Base-by-base conservation (phyloP, 1,139 yeast genomes). In the Waltiozyma sp. region DNA sequence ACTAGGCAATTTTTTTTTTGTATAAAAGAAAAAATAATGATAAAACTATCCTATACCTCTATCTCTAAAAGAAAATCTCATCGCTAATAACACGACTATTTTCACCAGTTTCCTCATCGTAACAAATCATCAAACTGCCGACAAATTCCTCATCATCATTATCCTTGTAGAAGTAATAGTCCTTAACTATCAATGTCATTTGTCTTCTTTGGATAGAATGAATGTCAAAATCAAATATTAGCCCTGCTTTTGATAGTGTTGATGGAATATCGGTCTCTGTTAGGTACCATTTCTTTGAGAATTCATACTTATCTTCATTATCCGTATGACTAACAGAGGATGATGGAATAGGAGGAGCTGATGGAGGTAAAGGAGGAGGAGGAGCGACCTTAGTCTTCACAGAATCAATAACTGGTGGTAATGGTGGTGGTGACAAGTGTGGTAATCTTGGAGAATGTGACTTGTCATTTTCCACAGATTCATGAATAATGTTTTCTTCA, bases 251-350 rank as follows among this genome's bases (percentile, higher is more conserved):
- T 5, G 23, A 21, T 4, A 21, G 23, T 26, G 5, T 26, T 26
- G 38, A 46, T 33, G 53, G 53, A 16, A 49, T 26, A 18, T 46
- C 37, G 37, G 53, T 49, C 11, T 48, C 43, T 24, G 23, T 33
- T n/a, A 26, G 31, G n/a, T 26, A 26, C 31, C 31, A 26, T 26
- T 10, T 26, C 4, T 10, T 26, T 4, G 31, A 26, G 6, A 26
- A 10, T 26, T 26, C 31, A 14, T 26, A 26, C 31, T 26, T 10
- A 10, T 26, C 31, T 10, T 10, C 31, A 4, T 26, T 14, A 4
- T 26, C n/a, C 4, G 13, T 14, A 14, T 5, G 4, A 10, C 13
- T 5, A 26, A 14, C 10, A 11, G 31, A 7, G 31, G 31, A 10
- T 28, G 31, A 10, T 28, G 43, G 39, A 24, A 28, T 28, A 8